phyloP scores from a whole-genome alignment of 2,329 filamentous ascomycete species.

The Penicillium rolfsii region DNA sequence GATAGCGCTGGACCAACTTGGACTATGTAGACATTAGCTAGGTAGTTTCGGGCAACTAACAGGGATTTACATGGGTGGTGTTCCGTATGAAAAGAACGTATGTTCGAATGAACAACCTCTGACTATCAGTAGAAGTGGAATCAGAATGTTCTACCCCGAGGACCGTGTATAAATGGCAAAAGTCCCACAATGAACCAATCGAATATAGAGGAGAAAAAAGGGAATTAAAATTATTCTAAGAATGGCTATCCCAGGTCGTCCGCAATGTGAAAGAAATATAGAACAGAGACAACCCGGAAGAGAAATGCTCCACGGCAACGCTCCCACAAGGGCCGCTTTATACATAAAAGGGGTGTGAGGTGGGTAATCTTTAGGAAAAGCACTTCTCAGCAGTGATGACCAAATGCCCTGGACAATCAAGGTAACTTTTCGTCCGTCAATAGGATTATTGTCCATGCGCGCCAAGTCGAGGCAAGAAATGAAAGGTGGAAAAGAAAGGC shows the following conservation, averaged over 20 bases:
- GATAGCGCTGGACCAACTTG: not conserved
- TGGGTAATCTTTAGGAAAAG: not conserved
- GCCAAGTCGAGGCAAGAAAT: constrained; percentile 17
- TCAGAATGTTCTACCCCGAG: not conserved
- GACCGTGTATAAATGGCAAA: not conserved
- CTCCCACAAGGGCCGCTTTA: constrained; percentile 17
- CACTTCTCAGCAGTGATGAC: not conserved
- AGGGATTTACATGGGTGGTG: not conserved
- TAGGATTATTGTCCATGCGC: constrained; percentile 15
- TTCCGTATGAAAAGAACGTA: not conserved
- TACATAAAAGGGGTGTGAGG: constrained; percentile 21
- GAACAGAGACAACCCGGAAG: constrained; percentile 17
- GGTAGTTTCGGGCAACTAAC: not conserved
- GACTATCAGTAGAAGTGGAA: not conserved
- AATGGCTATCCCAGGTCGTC: constrained; percentile 23
- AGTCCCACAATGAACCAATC: not conserved
- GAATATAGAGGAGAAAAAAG: constrained; percentile 9
- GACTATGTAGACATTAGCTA: not conserved
- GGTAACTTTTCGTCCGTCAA: constrained; percentile 11
- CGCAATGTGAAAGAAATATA: constrained; percentile 6
- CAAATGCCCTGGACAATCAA: not conserved
- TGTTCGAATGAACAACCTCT: not conserved
- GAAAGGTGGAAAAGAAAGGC: constrained; percentile 15
- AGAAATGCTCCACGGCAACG: constrained; percentile 15
- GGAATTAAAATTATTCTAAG: constrained; percentile 35